phyloP scores from a whole-genome alignment of 148 eudicot species.

The Rhododendron mucronatum region DNA sequence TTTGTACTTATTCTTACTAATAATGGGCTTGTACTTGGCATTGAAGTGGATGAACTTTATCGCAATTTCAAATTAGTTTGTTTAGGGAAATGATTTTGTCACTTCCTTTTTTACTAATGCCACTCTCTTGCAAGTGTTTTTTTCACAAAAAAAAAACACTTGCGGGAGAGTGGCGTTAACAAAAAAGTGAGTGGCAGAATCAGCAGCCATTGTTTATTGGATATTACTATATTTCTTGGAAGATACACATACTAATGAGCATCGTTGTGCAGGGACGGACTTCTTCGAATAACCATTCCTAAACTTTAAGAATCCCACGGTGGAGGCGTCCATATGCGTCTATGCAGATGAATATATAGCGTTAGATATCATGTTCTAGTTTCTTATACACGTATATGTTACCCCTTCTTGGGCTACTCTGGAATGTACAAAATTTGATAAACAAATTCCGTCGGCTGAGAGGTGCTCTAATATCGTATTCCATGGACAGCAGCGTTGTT shows the following conservation, averaged over 20 bases:
- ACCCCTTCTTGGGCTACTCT: background rate
- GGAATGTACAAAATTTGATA: background rate
- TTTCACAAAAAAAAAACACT: no score
- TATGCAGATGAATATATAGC: background rate
- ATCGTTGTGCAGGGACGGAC: slow-evolving; percentile 56
- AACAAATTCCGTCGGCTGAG: background rate
- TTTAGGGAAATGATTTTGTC: no score
- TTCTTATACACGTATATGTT: background rate
- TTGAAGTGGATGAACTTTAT: background rate
- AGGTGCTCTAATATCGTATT: background rate
- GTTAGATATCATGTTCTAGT: background rate
- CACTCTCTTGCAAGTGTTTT: no score
- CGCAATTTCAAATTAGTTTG: background rate
- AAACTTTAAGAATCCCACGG: slow-evolving; percentile 31
- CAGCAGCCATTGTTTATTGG: background rate
- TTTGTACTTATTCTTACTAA: background rate
- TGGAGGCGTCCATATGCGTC: background rate
- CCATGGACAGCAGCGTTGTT: background rate
- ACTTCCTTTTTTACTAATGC: no score
- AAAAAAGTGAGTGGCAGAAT: no score
- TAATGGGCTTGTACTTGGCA: background rate
- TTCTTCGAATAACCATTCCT: slow-evolving; percentile 46
- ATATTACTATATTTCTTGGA: background rate
- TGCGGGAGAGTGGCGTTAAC: no score
- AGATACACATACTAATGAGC: background rate